Evolutionary conservation across 331 rosid genomes (phyloP), one percentile per base, ranked within the genome.

Genomic region (Ulmus americana): DNA sequence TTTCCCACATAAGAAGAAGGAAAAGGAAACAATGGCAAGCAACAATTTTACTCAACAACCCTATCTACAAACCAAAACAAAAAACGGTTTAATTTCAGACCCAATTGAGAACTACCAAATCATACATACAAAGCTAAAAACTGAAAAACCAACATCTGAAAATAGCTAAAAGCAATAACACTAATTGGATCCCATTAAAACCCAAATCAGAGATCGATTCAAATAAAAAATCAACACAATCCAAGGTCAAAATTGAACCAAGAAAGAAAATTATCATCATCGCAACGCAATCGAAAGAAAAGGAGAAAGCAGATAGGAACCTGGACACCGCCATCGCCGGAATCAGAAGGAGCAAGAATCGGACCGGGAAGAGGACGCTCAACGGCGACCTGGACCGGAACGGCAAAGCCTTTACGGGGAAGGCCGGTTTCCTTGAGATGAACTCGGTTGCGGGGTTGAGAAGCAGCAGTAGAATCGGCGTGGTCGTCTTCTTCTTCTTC

Each of bases 281-380:
- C 53, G 20, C 13, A 48, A 48, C 35, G 6, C 44, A 48, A 65
- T 42, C 11, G 8, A 7, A 58, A 48, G 14, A 40, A 16, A 6
- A 14, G 18, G 53, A 56, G 50, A 35, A 55, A 63, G 11, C 9
- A 2, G 58, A 51, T 46, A 50, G 15, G 16, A 65, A 90, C 97
- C 96, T 94, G 97, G 67, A 94, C 79, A 13, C 95, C 97, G 8
- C 96, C 96, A 40, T 87, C 88, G 54, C 81, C 80, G 45, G 95
- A 86, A 5, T 69, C 65, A 39, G 81, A 85, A 69, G 85, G 87
- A 54, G 62, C 49, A 62, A 94, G 77, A 58, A 94, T 47, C 7
- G 96, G 96, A 49, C 76, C 81, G 7, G 73, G 74, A 4, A 73
- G 84, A 22, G 91, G 79, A 11, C 95, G 88, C 40, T 85, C 91